These are phyloP conservation scores for Ammopiptanthus mongolicus DNA, from an alignment of 306 rosid species.

Conservation along the genomic window DNA sequence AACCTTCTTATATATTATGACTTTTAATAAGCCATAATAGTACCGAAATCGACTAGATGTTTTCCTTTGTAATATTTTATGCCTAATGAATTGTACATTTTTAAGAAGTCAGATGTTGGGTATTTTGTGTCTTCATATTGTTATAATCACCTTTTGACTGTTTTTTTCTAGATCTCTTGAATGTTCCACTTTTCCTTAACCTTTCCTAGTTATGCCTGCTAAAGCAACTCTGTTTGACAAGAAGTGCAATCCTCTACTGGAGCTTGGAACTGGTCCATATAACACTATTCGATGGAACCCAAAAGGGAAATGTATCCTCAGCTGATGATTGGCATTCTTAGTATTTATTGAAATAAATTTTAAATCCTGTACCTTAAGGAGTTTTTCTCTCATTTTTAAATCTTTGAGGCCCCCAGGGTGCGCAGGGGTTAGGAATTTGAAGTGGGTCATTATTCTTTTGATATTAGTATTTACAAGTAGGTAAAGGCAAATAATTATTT, in stretches of 20 bases:
- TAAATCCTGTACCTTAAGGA: background rate
- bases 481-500: background rate
- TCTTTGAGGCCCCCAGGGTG: background rate
- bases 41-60: background rate
- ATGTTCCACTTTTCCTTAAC: conserved; percentile 48
- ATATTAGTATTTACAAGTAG: background rate
- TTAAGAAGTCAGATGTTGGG: background rate
- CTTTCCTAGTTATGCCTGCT: conserved; percentile 79
- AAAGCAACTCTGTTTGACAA: conserved; percentile 86
- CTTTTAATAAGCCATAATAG: background rate
- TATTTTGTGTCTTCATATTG: conserved; percentile 1
- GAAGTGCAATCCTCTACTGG: conserved; percentile 93
- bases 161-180: conserved; percentile 13
- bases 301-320: conserved; percentile 82
- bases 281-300: conserved; percentile 94
- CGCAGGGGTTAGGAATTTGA: background rate
- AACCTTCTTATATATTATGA: conserved; percentile 10
- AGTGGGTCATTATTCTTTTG: conserved; percentile 13
- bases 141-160: background rate
- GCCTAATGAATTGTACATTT: background rate
- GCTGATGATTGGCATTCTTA: conserved; percentile 15
- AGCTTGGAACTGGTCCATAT: conserved; percentile 93
- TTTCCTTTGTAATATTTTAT: conserved; percentile 13
- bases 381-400: conserved; percentile 3
- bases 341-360: conserved; percentile 2